These are phyloP conservation scores for Phytophthora fragariaefolia DNA, from an alignment of 352 stramenopile species.

Conservation along the genomic window DNA sequence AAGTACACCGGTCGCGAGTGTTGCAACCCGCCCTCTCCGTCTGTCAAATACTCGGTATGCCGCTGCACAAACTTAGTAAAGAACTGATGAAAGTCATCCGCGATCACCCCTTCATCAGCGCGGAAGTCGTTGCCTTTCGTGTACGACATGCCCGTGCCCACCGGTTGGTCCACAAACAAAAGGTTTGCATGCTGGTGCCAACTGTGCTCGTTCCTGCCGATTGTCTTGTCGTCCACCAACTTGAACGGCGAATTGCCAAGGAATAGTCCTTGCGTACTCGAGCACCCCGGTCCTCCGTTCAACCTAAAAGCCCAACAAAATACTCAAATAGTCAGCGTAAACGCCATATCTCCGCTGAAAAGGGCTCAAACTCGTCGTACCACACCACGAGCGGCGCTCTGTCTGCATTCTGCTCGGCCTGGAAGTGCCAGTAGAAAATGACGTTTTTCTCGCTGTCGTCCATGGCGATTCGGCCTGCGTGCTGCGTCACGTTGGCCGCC, in stretches of 20 bases:
- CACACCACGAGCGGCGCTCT: slow-evolving; percentile 74
- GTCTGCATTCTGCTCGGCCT: slow-evolving; percentile 49
- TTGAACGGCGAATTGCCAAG: slow-evolving; percentile 77
- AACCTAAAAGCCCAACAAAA: slow-evolving; percentile 46
- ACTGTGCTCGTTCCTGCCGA: slow-evolving; percentile 74
- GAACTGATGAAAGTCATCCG: slow-evolving; percentile 94
- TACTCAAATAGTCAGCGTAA: too few relatives aligned
- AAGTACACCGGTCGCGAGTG: slow-evolving; percentile 91
- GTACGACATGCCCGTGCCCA: slow-evolving; percentile 82
- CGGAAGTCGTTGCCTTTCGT: slow-evolving; percentile 64
- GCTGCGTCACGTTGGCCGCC: slow-evolving; percentile 61
- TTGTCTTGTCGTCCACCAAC: slow-evolving; percentile 53
- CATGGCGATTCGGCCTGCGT: slow-evolving; percentile 68
- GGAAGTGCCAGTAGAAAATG: slow-evolving; percentile 88
- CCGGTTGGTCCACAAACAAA: slow-evolving; percentile 86
- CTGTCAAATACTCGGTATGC: slow-evolving; percentile 76
- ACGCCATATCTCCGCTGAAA: too few relatives aligned
- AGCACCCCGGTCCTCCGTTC: slow-evolving; percentile 84
- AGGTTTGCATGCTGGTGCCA: slow-evolving; percentile 81
- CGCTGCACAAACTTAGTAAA: slow-evolving; percentile 92
- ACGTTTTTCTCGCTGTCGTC: slow-evolving; percentile 53
- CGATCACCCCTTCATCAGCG: slow-evolving; percentile 50
- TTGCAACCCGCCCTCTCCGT: slow-evolving; percentile 43
- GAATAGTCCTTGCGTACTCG: slow-evolving; percentile 83
- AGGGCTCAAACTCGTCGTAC: too few relatives aligned